A percentile compares a stretch with the other conserved stretches of the same genome.
phyloP scores from a whole-genome alignment of 1,284 basidiomycete species.

The Marasmius fiardii region DNA sequence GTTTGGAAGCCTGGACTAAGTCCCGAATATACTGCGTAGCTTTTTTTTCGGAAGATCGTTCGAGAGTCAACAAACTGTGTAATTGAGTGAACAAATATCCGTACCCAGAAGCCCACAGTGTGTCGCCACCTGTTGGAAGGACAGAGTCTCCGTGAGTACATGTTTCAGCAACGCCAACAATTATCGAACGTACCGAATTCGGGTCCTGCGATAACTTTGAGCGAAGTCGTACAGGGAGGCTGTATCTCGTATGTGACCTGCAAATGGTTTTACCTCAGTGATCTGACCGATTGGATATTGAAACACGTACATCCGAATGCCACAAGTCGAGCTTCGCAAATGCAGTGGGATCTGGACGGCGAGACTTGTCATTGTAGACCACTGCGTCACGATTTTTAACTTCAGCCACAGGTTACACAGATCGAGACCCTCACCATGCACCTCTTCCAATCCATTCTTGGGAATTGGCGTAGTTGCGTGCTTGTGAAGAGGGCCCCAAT shows the following conservation, averaged over 20 bases:
- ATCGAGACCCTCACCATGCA: slow-evolving; percentile 53
- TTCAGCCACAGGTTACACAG: neutral
- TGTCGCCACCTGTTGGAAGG: slow-evolving; percentile 49
- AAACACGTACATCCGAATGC: slow-evolving; percentile 67
- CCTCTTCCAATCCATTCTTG: slow-evolving; percentile 72
- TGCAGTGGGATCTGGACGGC: slow-evolving; percentile 65
- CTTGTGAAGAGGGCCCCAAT: slow-evolving; percentile 80
- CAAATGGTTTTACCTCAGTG: neutral
- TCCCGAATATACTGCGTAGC: slow-evolving; percentile 68
- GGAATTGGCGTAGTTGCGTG: slow-evolving; percentile 81
- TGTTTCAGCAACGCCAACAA: neutral
- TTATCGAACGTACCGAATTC: slow-evolving; percentile 36
- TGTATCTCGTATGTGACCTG: slow-evolving; percentile 69
- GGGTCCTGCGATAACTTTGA: slow-evolving; percentile 64
- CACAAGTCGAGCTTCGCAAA: slow-evolving; percentile 80
- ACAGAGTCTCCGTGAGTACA: neutral
- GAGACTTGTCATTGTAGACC: slow-evolving; percentile 66
- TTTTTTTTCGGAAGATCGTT: slow-evolving; percentile 27
- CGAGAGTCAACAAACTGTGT: neutral
- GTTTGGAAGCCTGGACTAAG: slow-evolving; percentile 64
- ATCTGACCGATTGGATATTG: neutral
- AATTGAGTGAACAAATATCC: slow-evolving; percentile 13
- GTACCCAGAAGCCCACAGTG: slow-evolving; percentile 67
- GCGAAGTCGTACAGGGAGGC: slow-evolving; percentile 67
- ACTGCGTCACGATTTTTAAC: slow-evolving; percentile 33